Evolutionary conservation across 345 rosid species (phyloP).

Genomic region (Erucastrum elatum): DNA sequence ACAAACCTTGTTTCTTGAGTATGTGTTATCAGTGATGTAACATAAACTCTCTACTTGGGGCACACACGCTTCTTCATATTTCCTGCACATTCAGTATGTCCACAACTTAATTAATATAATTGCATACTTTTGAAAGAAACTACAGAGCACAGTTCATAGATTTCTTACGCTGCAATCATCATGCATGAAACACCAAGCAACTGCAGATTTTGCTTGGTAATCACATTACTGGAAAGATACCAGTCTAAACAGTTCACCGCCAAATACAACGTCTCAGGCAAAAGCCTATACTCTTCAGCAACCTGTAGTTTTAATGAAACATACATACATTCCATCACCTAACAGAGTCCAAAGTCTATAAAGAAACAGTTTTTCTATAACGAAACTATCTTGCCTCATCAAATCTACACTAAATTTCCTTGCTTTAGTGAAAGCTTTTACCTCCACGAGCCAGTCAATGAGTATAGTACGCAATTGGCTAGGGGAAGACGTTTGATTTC

Average conservation of each 20-base stretch:
- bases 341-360: neutral
- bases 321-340: neutral
- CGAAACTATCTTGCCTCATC: neutral
- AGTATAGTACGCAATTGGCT: slow-evolving; percentile 44
- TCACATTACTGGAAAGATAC: slow-evolving; percentile 81
- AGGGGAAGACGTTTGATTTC: no score
- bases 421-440: slow-evolving; percentile 15
- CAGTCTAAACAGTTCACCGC: slow-evolving; percentile 86
- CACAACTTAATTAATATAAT: neutral
- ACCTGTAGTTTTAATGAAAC: slow-evolving; percentile 53
- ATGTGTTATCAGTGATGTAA: slow-evolving; percentile 92
- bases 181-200: slow-evolving; percentile 90
- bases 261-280: slow-evolving; percentile 80
- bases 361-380: neutral
- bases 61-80: slow-evolving; percentile 89
- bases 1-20: slow-evolving; percentile 77
- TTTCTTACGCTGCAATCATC: slow-evolving; percentile 91
- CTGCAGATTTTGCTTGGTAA: slow-evolving; percentile 80
- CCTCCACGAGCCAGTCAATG: slow-evolving; percentile 61
- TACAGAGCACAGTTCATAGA: neutral
- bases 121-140: neutral
- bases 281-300: slow-evolving; percentile 94
- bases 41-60: slow-evolving; percentile 94
- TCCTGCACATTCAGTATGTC: slow-evolving; percentile 45
- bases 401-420: neutral